phyloP scores from a whole-genome alignment of 2,329 filamentous ascomycete species.

The Zelopaecilomyces penicillatus region DNA sequence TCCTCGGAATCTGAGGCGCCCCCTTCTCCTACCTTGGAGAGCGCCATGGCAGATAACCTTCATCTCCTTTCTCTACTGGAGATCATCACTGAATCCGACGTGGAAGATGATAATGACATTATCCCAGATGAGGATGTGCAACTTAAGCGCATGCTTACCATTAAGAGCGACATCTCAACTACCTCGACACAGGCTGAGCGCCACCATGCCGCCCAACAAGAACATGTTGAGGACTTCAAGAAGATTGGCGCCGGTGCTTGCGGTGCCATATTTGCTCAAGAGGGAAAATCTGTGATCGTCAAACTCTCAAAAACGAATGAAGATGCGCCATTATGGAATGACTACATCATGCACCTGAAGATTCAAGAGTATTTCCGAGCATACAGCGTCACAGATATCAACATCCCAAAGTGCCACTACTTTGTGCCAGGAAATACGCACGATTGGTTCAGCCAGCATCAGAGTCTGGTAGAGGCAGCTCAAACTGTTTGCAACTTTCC shows the following conservation, averaged over 20 bases:
- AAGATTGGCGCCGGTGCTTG: conserved; percentile 17
- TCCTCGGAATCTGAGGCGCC: no score
- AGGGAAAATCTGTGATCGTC: conserved; percentile 1
- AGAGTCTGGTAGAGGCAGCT: conserved; percentile 6
- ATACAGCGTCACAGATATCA: not conserved
- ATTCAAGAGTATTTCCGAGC: conserved; percentile 3
- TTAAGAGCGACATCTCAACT: not conserved
- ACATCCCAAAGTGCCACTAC: conserved; percentile 5
- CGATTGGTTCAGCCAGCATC: conserved; percentile 7
- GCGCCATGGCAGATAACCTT: no score
- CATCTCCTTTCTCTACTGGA: no score
- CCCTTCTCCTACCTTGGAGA: no score
- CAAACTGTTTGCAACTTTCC: conserved; percentile 9
- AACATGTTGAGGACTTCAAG: not conserved
- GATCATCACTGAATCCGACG: no score
- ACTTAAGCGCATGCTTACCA: not conserved
- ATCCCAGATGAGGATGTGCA: not conserved
- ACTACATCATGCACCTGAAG: conserved; percentile 2
- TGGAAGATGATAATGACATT: no score
- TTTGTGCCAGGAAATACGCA: not conserved
- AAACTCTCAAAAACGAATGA: conserved; percentile 13
- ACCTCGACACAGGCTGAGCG: not conserved
- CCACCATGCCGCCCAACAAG: not conserved
- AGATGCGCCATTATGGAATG: conserved; percentile 8
- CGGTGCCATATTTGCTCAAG: conserved; percentile 10